These are phyloP conservation scores for Arabidopsis suecica DNA, from an alignment of 345 rosid species.

Conservation along the genomic window DNA sequence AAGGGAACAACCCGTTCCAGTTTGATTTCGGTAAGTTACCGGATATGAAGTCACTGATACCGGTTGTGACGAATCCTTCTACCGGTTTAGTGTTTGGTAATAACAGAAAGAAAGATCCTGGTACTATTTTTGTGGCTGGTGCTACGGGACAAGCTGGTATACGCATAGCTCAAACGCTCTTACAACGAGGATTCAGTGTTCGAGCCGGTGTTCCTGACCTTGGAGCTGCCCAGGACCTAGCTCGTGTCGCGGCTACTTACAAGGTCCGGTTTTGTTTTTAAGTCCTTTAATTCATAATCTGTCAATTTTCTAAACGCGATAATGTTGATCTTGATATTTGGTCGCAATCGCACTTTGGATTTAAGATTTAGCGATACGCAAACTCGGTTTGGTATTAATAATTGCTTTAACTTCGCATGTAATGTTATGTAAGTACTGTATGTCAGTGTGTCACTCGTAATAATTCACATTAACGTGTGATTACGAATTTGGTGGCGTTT, in stretches of 20 bases:
- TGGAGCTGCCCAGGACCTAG: conserved; percentile 81
- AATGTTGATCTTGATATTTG: neutral
- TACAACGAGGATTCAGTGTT: conserved; percentile 83
- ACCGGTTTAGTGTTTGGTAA: conserved; percentile 67
- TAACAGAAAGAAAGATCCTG: conserved; percentile 71
- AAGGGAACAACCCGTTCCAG: conserved; percentile 56
- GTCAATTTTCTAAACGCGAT: conserved; percentile 2
- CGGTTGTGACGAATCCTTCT: conserved; percentile 55
- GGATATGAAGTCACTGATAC: conserved; percentile 68
- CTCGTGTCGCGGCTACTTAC: conserved; percentile 81
- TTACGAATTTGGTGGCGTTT: conserved; percentile 8
- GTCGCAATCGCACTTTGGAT: conserved; percentile 1
- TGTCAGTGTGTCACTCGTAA: neutral
- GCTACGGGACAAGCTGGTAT: conserved; percentile 93
- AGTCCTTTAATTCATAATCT: neutral
- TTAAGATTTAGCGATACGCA: neutral
- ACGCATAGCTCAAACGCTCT: conserved; percentile 72
- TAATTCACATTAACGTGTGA: neutral
- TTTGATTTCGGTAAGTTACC: conserved; percentile 66
- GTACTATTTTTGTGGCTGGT: conserved; percentile 89
- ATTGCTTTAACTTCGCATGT: neutral
- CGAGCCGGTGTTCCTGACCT: conserved; percentile 93
- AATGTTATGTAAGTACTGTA: too few species aligned
- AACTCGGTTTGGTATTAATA: neutral
- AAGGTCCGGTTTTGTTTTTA: conserved; percentile 57